These are phyloP conservation scores for Tardiomyces blankii DNA, from an alignment of 1,139 yeast genomes.

Conservation along the genomic window DNA sequence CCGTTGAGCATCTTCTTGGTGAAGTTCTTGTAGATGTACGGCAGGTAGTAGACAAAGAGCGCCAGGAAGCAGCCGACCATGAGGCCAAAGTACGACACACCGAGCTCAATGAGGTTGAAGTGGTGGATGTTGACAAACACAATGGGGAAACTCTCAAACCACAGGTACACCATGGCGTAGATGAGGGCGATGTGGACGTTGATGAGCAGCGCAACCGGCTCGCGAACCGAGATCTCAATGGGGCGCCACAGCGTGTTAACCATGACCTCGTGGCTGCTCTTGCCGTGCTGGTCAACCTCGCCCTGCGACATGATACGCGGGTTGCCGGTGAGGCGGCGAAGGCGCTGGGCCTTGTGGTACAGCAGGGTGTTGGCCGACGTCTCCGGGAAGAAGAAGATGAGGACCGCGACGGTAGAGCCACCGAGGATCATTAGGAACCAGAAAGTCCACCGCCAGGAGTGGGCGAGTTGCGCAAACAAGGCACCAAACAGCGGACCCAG, in stretches of 20 bases:
- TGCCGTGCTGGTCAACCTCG: constrained; percentile 8
- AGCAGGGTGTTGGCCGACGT: constrained; percentile 38
- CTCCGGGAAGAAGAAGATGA: constrained; percentile 38
- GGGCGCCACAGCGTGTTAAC: constrained; percentile 39
- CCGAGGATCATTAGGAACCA: constrained; percentile 36
- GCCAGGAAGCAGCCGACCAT: constrained; percentile 33
- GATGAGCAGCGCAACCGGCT: constrained; percentile 25
- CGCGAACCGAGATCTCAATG: constrained; percentile 27
- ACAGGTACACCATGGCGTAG: constrained; percentile 44
- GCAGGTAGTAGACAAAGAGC: constrained; percentile 3
- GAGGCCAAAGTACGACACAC: constrained; percentile 36
- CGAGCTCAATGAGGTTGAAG: constrained; percentile 41
- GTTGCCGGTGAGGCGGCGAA: constrained; percentile 39
- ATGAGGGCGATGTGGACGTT: constrained; percentile 42
- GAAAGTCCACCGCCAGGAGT: constrained; percentile 30
- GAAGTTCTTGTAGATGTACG: constrained; percentile 4
- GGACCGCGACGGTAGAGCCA: constrained; percentile 28
- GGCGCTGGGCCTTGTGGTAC: constrained; percentile 35
- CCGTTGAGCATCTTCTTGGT: constrained; percentile 1
- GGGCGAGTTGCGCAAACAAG: constrained; percentile 24
- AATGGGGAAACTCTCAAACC: constrained; percentile 54
- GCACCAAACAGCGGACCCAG: constrained; percentile 67
- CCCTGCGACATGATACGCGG: constrained; percentile 16
- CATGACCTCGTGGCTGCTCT: background rate
- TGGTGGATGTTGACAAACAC: constrained; percentile 35